Conservation (phyloP, 2,329 filamentous ascomycete genomes). For the Ceratocystis smalleyi region DNA sequence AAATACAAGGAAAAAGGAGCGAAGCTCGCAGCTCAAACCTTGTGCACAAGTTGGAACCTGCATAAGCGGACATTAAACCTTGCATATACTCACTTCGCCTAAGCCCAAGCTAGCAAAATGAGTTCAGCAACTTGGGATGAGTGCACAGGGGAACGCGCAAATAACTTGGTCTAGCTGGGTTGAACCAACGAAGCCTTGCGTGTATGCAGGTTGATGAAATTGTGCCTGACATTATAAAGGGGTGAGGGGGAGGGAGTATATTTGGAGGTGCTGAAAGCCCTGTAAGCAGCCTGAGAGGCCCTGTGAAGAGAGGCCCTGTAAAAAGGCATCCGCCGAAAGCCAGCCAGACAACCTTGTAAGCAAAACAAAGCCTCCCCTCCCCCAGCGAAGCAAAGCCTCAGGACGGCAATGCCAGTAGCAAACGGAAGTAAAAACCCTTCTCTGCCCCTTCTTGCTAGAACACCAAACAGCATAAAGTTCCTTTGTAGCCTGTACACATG, state of each 20-base stretch:
- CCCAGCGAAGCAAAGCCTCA: background rate
- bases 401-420: background rate
- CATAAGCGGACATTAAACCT: conserved; percentile 7
- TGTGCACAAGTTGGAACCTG: conserved; percentile 2
- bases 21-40: background rate
- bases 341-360: background rate
- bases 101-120: background rate
- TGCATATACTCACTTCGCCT: conserved; percentile 11
- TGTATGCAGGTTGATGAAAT: background rate
- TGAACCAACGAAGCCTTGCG: background rate
- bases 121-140: background rate
- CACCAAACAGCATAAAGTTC: background rate
- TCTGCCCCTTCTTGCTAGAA: background rate
- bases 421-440: background rate
- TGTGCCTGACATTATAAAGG: background rate
- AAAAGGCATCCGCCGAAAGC: too few relatives aligned
- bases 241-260: background rate
- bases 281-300: background rate
- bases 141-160: background rate
- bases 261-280: background rate
- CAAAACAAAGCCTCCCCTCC: background rate
- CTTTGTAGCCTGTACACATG: background rate
- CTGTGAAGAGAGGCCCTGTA: too few relatives aligned
- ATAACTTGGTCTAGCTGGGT: background rate
- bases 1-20: background rate